Conservation (phyloP, 2,329 filamentous ascomycete species). For the Alternaria postmessia region DNA sequence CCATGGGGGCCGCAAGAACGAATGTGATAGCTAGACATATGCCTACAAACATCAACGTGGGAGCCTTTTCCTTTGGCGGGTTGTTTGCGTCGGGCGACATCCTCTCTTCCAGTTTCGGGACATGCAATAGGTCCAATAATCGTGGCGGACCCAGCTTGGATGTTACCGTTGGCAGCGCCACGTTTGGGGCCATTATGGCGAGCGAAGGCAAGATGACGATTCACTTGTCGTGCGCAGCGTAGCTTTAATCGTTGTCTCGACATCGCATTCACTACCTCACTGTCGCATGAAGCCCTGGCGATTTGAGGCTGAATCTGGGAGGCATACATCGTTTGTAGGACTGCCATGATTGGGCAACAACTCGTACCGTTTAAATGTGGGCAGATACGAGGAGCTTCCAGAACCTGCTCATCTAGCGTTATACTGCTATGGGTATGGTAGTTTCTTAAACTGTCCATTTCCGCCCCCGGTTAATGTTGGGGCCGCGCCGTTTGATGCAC, state of each 20-base stretch:
- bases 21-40: slow-evolving; percentile 2
- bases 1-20: slow-evolving; percentile 5
- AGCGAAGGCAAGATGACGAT: background rate
- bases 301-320: slow-evolving; percentile 12
- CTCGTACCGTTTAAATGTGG: background rate
- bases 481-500: background rate
- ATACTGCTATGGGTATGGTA: background rate
- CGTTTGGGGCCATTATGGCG: background rate
- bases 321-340: slow-evolving; percentile 8
- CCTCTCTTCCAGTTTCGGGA: background rate
- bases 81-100: background rate
- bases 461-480: slow-evolving; percentile 5
- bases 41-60: slow-evolving; percentile 5
- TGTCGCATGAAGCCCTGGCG: background rate
- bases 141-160: background rate
- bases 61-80: background rate
- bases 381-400: slow-evolving; percentile 1
- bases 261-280: background rate
- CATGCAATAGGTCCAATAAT: background rate
- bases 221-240: background rate
- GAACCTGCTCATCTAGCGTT: background rate
- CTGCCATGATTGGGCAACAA: background rate
- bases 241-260: background rate
- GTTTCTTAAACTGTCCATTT: background rate
- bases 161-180: background rate